Evolutionary conservation across 2,329 filamentous ascomycete species (phyloP), one percentile per base, ranked within the genome.

Genomic region (Macrophomina phaseolina): DNA sequence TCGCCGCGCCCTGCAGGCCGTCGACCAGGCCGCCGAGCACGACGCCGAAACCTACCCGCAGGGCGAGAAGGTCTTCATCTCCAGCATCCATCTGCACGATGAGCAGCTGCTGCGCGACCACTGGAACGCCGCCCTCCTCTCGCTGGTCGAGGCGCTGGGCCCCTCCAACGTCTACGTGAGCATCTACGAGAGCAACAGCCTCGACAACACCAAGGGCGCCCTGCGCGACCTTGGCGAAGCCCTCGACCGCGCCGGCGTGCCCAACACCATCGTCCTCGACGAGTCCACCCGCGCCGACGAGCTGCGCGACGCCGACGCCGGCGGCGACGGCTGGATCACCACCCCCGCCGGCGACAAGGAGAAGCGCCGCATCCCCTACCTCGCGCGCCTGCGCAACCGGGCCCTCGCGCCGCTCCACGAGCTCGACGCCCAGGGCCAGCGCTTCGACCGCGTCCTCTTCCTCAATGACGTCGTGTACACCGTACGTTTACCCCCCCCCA

Each of bases 21-120:
- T 51, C 36, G 65, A 65, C 30, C 38, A 48, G 4, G 23, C 18
- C 16, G 58, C 65, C 55, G 46, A 46, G 46, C 38, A 45, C 46
- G 48, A 38, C 12, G 38, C 58, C 55, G 46, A 53, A 8, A 42
- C 52, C 56, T 28, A 40, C 34, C n/a, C 30, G 12, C 52, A 36
- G 38, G 65, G 65, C 11, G 65, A 67, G 32, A 62, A 63, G 38
- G 84, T 92, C 68, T 92, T 87, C 78, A 90, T 93, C 68, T 87
- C 89, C 4, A 87, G 86, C 68, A 87, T 90, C 73, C 89, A 91
- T 73, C 91, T 89, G 83, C 91, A 90, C 72, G 87, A 87, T 69
- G 90, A 85, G 67, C 74, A 75, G 1, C 80, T 91, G 30, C 81
- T 92, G 2, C 82, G 85, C 7, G 80, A 80, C 5, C 84, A 89